Evolutionary conservation across 208 protist genomes (phyloP).

Genomic region (Endotrypanum monterogeii): DNA sequence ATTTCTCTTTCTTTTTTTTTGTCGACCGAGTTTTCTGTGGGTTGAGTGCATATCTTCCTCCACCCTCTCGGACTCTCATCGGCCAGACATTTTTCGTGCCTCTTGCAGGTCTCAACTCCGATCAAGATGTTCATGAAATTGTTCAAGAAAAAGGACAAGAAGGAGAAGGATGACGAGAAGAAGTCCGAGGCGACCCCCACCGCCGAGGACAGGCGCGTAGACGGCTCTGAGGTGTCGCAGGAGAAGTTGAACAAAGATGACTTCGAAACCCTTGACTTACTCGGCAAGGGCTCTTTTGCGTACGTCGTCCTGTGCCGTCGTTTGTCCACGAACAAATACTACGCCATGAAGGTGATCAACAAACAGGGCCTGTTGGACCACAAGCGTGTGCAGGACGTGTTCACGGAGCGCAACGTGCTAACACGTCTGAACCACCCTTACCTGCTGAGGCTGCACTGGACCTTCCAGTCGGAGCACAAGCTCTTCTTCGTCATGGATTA

Average conservation of each 20-base stretch:
- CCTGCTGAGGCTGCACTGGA: slow-evolving; percentile 94
- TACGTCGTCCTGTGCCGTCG: slow-evolving; percentile 94
- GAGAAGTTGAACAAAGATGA: slow-evolving; percentile 93
- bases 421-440: slow-evolving; percentile 93
- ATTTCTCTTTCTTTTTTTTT: slow-evolving; percentile 2
- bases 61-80: background rate
- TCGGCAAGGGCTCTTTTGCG: slow-evolving; percentile 95
- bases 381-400: slow-evolving; percentile 92
- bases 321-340: slow-evolving; percentile 90
- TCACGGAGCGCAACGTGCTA: slow-evolving; percentile 94
- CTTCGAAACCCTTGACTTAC: slow-evolving; percentile 91
- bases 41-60: background rate
- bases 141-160: slow-evolving; percentile 87
- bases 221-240: slow-evolving; percentile 31
- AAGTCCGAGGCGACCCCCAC: slow-evolving; percentile 11
- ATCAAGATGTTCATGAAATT: slow-evolving; percentile 82
- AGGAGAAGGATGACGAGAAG: slow-evolving; percentile 85
- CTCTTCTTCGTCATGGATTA: slow-evolving; percentile 97
- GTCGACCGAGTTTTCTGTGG: background rate
- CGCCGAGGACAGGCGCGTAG: slow-evolving; percentile 28
- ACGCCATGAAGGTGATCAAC: slow-evolving; percentile 95
- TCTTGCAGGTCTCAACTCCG: background rate
- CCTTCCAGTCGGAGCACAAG: slow-evolving; percentile 96
- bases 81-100: background rate
- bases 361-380: slow-evolving; percentile 91